A percentile compares a stretch with the other conserved stretches of the same genome.
These are phyloP conservation scores for Cadophora luteo-olivacea DNA, from an alignment of 2,329 filamentous ascomycete species.

Conservation along the genomic window DNA sequence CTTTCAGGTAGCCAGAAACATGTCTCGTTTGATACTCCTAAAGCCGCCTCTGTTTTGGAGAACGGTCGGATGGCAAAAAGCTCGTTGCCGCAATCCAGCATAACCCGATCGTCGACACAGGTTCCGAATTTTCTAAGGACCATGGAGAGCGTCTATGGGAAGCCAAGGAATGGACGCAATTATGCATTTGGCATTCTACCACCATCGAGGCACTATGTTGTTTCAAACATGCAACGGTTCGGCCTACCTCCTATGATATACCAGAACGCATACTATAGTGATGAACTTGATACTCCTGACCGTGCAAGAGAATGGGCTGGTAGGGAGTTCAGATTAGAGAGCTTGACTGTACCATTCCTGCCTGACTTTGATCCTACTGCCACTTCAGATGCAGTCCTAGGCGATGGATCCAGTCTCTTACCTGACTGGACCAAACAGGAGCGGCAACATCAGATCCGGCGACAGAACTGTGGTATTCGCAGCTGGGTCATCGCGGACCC, in stretches of 20 bases:
- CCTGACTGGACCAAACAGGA: conserved; percentile 60
- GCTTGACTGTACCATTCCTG: conserved; percentile 78
- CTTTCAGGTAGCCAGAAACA: conserved; percentile 48
- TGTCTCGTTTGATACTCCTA: conserved; percentile 45
- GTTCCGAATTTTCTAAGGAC: conserved; percentile 25
- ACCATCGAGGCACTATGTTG: conserved; percentile 54
- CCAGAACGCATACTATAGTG: conserved; percentile 84
- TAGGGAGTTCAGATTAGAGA: conserved; percentile 79
- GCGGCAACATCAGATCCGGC: conserved; percentile 56
- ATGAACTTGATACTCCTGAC: conserved; percentile 82
- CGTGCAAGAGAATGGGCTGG: conserved; percentile 84
- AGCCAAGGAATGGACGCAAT: conserved; percentile 31
- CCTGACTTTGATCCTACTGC: conserved; percentile 76
- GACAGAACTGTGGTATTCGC: conserved; percentile 64
- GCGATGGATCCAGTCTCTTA: conserved; percentile 54
- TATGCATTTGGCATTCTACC: conserved; percentile 48
- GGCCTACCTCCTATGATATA: conserved; percentile 75
- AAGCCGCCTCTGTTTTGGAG: conserved; percentile 20
- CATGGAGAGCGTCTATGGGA: conserved; percentile 28
- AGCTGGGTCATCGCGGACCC: conserved; percentile 78
- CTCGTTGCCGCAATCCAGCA: not conserved
- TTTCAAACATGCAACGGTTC: conserved; percentile 61
- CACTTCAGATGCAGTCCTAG: conserved; percentile 60
- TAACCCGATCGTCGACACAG: conserved; percentile 16
- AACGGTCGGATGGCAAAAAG: not conserved